A percentile compares a stretch with the other conserved stretches of the same genome.
Evolutionary conservation across 1,139 yeast genomes (phyloP).

Genomic region (Meyerozyma carpophila): DNA sequence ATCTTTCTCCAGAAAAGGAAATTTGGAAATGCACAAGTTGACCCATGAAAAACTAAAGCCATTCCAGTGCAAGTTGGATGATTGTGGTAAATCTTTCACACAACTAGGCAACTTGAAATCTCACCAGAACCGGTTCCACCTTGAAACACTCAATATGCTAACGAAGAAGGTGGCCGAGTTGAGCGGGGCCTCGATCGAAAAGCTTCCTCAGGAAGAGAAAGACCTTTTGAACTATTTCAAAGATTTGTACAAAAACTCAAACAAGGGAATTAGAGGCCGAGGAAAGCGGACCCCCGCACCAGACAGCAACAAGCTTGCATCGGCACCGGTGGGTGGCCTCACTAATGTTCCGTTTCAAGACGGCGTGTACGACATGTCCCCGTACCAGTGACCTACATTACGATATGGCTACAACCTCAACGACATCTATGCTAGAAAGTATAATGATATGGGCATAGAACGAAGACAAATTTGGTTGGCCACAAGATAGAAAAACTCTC

Average conservation of each 20-base stretch:
- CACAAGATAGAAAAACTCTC: too few species aligned
- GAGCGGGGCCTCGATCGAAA: slow-evolving; percentile 38
- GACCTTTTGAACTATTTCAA: slow-evolving; percentile 73
- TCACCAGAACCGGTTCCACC: slow-evolving; percentile 87
- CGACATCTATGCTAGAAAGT: too few species aligned
- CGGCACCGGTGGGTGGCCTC: background rate
- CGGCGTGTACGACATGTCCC: background rate
- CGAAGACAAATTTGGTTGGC: too few species aligned
- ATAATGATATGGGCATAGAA: too few species aligned
- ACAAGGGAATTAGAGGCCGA: slow-evolving; percentile 87
- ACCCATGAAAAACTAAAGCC: slow-evolving; percentile 82
- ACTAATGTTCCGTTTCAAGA: background rate
- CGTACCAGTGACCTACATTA: background rate
- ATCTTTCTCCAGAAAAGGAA: slow-evolving; percentile 82
- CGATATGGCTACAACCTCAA: too few species aligned
- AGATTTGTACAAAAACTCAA: slow-evolving; percentile 76
- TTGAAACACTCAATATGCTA: slow-evolving; percentile 58
- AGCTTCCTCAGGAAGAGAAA: slow-evolving; percentile 56
- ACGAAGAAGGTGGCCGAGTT: slow-evolving; percentile 62
- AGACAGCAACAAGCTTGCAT: background rate
- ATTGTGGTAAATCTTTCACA: slow-evolving; percentile 80
- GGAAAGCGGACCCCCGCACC: slow-evolving; percentile 42
- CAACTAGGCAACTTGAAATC: slow-evolving; percentile 91
- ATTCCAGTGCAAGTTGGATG: slow-evolving; percentile 71
- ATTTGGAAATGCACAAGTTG: slow-evolving; percentile 76